Percentiles rank a stretch among this genome's conserved stretches.
Evolutionary conservation across 306 rosid genomes (phyloP).

Genomic region (Medicago arabica): DNA sequence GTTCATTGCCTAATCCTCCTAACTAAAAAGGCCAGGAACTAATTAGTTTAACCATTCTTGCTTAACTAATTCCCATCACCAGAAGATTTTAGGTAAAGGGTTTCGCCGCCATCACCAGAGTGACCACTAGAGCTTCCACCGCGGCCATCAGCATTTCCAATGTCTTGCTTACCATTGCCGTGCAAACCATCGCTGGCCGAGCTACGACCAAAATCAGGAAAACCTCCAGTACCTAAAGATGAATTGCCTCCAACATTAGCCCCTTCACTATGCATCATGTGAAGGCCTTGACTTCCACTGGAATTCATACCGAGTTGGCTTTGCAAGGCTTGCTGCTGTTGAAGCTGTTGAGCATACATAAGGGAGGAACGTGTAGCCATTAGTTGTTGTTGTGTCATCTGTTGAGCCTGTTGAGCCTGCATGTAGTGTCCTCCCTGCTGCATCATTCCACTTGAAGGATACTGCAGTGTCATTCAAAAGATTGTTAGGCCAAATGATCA

Average conservation of each 20-base stretch:
- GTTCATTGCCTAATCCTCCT: conserved; percentile 43
- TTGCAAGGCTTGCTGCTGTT: conserved; percentile 86
- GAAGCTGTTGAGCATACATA: conserved; percentile 89
- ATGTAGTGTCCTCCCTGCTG: conserved; percentile 88
- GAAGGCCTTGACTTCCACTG: conserved; percentile 67
- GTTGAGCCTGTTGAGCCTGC: conserved; percentile 90
- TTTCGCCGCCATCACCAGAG: conserved; percentile 81
- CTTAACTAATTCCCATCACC: conserved; percentile 68
- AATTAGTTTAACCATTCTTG: conserved; percentile 28
- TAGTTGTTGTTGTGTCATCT: conserved; percentile 83
- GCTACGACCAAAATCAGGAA: conserved; percentile 69
- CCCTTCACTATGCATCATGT: conserved; percentile 79
- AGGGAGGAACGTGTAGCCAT: conserved; percentile 91
- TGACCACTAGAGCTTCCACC: conserved; percentile 79
- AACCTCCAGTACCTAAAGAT: conserved; percentile 61
- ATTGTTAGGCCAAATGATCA: background rate
- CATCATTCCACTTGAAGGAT: conserved; percentile 69
- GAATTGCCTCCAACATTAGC: conserved; percentile 63
- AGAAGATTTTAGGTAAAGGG: conserved; percentile 70
- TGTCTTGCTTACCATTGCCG: conserved; percentile 76
- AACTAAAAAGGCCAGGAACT: conserved; percentile 34
- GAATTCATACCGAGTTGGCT: conserved; percentile 80
- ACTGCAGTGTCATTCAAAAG: conserved; percentile 53
- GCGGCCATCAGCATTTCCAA: conserved; percentile 69
- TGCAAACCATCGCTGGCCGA: conserved; percentile 59